Evolutionary conservation across 768 basidiomycete species (phyloP).

Genomic region (Gloeopeniophorella convolvens): DNA sequence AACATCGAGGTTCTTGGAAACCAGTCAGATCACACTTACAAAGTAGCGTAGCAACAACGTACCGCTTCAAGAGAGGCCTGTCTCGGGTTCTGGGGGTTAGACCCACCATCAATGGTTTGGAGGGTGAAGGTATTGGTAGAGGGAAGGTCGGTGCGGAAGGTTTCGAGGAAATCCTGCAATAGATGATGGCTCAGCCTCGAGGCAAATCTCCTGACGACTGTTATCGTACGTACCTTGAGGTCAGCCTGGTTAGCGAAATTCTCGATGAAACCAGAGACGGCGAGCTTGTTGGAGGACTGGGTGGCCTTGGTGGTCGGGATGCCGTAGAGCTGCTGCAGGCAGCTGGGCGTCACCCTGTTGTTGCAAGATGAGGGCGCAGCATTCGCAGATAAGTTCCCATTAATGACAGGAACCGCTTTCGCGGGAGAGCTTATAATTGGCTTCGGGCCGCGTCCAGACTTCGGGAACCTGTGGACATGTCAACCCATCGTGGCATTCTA

Average conservation of each 20-base stretch:
- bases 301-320: slow-evolving; percentile 19
- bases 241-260: slow-evolving; percentile 6
- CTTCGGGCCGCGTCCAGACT: neutral
- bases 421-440: neutral
- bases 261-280: slow-evolving; percentile 18
- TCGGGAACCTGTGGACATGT: neutral
- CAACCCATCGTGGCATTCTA: neutral
- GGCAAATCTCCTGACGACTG: neutral
- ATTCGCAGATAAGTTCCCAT: neutral
- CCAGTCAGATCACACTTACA: neutral
- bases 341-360: slow-evolving; percentile 8
- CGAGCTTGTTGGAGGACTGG: slow-evolving; percentile 17
- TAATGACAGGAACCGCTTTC: neutral
- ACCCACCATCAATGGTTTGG: neutral
- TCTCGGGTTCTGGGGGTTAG: neutral
- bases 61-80: slow-evolving; percentile 1
- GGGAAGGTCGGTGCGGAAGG: neutral
- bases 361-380: neutral
- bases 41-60: neutral
- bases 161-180: neutral
- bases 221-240: neutral
- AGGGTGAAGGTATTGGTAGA: neutral
- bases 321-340: slow-evolving; percentile 22
- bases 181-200: neutral
- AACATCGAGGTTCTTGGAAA: slow-evolving; percentile 19